These are phyloP conservation scores for Aaosphaeria arxii DNA, from an alignment of 2,329 filamentous ascomycete species.

Conservation along the genomic window DNA sequence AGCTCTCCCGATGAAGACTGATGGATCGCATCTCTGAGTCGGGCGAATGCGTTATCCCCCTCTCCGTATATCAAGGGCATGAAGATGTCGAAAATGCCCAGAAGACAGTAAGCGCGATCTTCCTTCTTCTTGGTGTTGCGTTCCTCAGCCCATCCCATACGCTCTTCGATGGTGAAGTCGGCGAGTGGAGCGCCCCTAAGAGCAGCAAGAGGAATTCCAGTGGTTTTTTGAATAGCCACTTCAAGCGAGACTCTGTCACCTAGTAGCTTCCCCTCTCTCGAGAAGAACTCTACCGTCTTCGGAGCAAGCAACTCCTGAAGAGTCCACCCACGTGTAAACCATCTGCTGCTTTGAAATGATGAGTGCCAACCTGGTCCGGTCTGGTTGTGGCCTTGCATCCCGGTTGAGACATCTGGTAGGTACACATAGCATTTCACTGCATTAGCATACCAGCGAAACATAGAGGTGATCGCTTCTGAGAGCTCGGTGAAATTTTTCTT, in stretches of 20 bases:
- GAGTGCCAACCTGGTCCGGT: not conserved
- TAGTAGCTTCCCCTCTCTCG: conserved; percentile 1
- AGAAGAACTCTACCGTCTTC: not conserved
- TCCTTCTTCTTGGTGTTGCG: conserved; percentile 10
- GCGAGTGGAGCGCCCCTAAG: not conserved
- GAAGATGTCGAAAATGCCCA: conserved; percentile 8
- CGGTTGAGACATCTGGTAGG: not conserved
- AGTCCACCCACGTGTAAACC: not conserved
- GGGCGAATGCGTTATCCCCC: not conserved
- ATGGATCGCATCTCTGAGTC: not conserved
- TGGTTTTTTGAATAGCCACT: conserved; percentile 1
- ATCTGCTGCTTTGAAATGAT: not conserved
- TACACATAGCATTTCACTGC: not conserved
- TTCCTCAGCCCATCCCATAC: conserved; percentile 10
- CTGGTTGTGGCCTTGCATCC: not conserved
- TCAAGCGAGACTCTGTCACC: conserved; percentile 5
- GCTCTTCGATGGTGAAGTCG: conserved; percentile 1
- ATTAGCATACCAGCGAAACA: not conserved
- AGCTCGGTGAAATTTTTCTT: not conserved
- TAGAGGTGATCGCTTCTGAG: not conserved
- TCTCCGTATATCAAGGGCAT: conserved; percentile 4
- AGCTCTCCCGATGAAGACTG: too few relatives aligned
- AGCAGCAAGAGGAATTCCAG: not conserved
- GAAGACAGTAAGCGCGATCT: conserved; percentile 1
- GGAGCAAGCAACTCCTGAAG: conserved; percentile 1